Conservation (phyloP, 805 yeast species). For the Saturnispora sekii region DNA sequence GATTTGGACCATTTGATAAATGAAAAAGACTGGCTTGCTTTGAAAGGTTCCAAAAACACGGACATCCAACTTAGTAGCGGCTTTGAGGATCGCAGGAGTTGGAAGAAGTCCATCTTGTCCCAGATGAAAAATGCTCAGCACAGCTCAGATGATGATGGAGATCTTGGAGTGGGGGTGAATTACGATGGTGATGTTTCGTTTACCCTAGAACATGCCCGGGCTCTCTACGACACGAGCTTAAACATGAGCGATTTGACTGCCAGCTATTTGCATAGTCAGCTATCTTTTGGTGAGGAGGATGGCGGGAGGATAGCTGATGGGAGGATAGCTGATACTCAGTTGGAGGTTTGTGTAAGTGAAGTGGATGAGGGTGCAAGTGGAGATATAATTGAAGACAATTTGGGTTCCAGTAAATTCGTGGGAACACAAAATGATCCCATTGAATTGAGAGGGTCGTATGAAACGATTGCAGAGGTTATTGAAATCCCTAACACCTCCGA, state of each 20-base stretch:
- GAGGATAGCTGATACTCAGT: neutral
- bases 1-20: neutral
- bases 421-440: conserved; percentile 11
- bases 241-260: neutral
- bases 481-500: conserved; percentile 10
- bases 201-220: conserved; percentile 1
- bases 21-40: conserved; percentile 8
- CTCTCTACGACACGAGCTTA: conserved; percentile 8
- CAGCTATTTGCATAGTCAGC: neutral
- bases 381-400: neutral
- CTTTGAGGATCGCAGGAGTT: too few relatives aligned
- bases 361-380: conserved; percentile 5
- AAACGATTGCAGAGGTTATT: neutral
- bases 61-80: too few relatives aligned
- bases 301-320: neutral
- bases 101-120: too few relatives aligned
- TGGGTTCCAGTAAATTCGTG: neutral
- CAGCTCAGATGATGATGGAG: too few relatives aligned
- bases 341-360: neutral
- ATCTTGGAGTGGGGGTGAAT: neutral
- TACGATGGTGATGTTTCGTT: neutral
- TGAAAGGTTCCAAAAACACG: too few relatives aligned
- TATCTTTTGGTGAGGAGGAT: neutral
- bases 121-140: too few relatives aligned
- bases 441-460: conserved; percentile 1